Conservation (phyloP, 495 filamentous ascomycete species). For the Penicillium cinerascens region DNA sequence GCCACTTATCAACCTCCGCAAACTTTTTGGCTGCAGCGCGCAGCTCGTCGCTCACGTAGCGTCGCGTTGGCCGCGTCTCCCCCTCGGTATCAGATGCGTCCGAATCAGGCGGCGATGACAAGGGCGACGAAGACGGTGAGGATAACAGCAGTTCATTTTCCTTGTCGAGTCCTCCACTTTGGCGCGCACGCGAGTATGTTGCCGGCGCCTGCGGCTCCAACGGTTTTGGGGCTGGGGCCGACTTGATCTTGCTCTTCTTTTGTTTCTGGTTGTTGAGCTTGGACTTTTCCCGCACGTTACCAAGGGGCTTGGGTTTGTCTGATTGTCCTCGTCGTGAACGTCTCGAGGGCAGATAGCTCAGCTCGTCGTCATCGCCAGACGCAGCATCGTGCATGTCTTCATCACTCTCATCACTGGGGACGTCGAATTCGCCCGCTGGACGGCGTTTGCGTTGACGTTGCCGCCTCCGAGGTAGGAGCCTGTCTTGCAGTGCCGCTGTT, state of each 20-base stretch:
- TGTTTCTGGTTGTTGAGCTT: slow-evolving; percentile 16
- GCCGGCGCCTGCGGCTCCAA: neutral
- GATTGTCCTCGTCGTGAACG: slow-evolving; percentile 18
- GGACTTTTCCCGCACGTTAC: slow-evolving; percentile 9
- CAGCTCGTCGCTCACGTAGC: slow-evolving; percentile 35
- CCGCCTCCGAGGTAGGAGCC: slow-evolving; percentile 45
- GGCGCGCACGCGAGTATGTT: slow-evolving; percentile 11
- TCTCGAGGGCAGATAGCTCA: slow-evolving; percentile 28
- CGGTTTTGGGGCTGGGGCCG: slow-evolving; percentile 1
- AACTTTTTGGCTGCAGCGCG: slow-evolving; percentile 52
- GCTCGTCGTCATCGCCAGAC: slow-evolving; percentile 41
- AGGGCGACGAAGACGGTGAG: slow-evolving; percentile 36
- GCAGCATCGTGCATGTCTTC: slow-evolving; percentile 25
- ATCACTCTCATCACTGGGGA: slow-evolving; percentile 34
- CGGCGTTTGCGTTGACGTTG: slow-evolving; percentile 25
- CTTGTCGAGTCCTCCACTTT: slow-evolving; percentile 21
- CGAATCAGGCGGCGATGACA: slow-evolving; percentile 39
- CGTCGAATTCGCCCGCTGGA: slow-evolving; percentile 15
- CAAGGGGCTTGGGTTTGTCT: slow-evolving; percentile 17
- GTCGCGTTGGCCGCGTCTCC: slow-evolving; percentile 11
- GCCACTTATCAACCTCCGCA: slow-evolving; percentile 64
- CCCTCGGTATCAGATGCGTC: slow-evolving; percentile 31
- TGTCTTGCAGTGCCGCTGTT: slow-evolving; percentile 46
- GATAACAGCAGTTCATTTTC: slow-evolving; percentile 32
- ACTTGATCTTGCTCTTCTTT: slow-evolving; percentile 8